These are phyloP conservation scores for Pleurotus sapidus DNA, from an alignment of 768 basidiomycete species.

Conservation along the genomic window DNA sequence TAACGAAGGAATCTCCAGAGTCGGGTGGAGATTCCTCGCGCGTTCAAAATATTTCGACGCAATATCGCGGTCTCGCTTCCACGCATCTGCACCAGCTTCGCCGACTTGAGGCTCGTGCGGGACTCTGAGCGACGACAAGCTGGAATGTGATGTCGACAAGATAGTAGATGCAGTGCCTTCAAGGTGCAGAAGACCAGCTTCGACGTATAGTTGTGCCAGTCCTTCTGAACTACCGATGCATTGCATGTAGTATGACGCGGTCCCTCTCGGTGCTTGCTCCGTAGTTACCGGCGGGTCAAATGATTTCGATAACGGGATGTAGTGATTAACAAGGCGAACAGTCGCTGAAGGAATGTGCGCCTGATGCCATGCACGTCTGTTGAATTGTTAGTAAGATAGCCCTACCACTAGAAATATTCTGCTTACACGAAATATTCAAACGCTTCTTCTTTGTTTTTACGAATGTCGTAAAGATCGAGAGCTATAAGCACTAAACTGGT, in stretches of 20 bases:
- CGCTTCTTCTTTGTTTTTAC: conserved; percentile 71
- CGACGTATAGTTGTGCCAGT: conserved; percentile 72
- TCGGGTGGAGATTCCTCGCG: conserved; percentile 56
- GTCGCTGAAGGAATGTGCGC: conserved; percentile 72
- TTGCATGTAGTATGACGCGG: conserved; percentile 57
- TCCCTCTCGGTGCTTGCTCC: conserved; percentile 46
- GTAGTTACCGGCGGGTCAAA: conserved; percentile 27
- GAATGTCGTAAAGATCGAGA: conserved; percentile 70
- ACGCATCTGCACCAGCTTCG: conserved; percentile 64
- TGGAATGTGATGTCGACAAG: conserved; percentile 71
- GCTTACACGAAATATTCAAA: conserved; percentile 81
- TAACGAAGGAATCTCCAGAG: conserved; percentile 67
- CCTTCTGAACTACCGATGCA: conserved; percentile 66
- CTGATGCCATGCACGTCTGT: conserved; percentile 81
- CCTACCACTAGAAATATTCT: background rate
- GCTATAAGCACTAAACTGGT: conserved; percentile 75
- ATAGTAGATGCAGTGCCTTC: conserved; percentile 76
- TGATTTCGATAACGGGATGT: conserved; percentile 56
- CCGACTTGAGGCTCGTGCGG: conserved; percentile 48
- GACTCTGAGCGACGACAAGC: conserved; percentile 74
- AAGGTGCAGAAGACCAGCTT: conserved; percentile 77
- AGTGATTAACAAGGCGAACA: conserved; percentile 74
- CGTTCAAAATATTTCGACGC: conserved; percentile 73
- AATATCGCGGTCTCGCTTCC: conserved; percentile 71
- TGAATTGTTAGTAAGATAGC: background rate